Conservation (phyloP, 495 filamentous ascomycete species). For the Neurospora cerealis region DNA sequence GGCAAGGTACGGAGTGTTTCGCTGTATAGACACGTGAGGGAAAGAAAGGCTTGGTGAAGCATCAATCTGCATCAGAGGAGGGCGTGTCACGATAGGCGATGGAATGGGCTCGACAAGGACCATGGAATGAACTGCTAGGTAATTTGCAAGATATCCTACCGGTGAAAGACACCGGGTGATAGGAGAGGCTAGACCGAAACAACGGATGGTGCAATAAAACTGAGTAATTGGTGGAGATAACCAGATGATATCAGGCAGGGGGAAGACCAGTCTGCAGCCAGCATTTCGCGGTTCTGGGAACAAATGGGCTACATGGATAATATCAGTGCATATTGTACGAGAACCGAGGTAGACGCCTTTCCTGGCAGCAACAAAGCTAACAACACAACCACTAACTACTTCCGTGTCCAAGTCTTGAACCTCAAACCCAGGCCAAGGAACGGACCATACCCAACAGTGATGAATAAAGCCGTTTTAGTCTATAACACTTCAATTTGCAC, state of each 20-base stretch:
- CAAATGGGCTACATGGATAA: not conserved
- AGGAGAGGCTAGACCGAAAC: not conserved
- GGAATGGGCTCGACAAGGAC: not conserved
- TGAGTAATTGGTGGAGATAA: not conserved
- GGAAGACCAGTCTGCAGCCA: not conserved
- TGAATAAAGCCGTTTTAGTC: not conserved
- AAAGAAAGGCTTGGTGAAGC: not conserved
- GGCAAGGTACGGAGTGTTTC: not conserved
- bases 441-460: not conserved
- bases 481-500: not conserved
- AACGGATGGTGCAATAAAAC: not conserved
- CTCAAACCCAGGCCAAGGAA: constrained; percentile 2
- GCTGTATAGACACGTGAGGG: not conserved
- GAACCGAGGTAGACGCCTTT: not conserved
- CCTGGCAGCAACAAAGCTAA: not conserved
- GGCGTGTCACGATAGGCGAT: not conserved
- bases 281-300: not conserved
- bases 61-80: not conserved
- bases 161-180: not conserved
- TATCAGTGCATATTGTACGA: not conserved
- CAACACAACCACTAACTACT: not conserved
- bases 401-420: not conserved
- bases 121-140: not conserved
- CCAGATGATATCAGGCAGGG: not conserved
- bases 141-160: not conserved